phyloP scores from a whole-genome alignment of 1,139 yeast genomes.

The Geotrichum candidum region DNA sequence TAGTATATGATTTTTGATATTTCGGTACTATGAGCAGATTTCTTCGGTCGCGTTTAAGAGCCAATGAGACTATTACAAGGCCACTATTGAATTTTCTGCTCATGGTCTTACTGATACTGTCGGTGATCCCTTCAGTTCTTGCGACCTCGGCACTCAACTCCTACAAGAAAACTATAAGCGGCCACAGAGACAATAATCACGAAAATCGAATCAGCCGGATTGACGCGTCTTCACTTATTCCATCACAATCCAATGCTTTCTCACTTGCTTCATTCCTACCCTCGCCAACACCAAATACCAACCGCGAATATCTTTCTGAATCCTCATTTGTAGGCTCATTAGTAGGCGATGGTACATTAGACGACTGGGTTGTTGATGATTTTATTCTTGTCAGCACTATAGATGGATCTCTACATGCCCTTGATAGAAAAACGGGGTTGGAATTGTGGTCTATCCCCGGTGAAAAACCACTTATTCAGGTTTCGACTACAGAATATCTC shows the following conservation, averaged over 20 bases:
- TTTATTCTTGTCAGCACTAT: conserved; percentile 69
- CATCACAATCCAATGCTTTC: not conserved
- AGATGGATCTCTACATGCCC: conserved; percentile 83
- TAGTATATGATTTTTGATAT: not conserved
- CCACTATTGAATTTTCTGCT: not conserved
- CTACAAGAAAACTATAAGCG: not conserved
- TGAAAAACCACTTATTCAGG: conserved; percentile 35
- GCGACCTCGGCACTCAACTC: not conserved
- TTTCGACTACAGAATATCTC: conserved; percentile 20
- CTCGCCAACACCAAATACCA: not conserved
- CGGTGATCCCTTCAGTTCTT: not conserved
- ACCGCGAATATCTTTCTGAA: not conserved
- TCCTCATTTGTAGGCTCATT: conserved; percentile 6
- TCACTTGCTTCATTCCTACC: not conserved
- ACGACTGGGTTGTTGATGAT: conserved; percentile 55
- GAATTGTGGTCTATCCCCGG: conserved; percentile 69
- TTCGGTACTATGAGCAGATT: not conserved
- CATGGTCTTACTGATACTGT: not conserved
- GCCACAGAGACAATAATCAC: not conserved
- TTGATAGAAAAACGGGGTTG: conserved; percentile 71
- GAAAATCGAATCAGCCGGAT: not conserved
- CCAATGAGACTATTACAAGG: not conserved
- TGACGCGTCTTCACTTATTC: not conserved
- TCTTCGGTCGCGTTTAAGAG: not conserved
- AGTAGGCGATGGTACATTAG: conserved; percentile 30